A percentile compares a stretch with the other conserved stretches of the same genome.
These are phyloP conservation scores for Coniochaeta sp. DNA, from an alignment of 2,329 filamentous ascomycete species.

Conservation along the genomic window DNA sequence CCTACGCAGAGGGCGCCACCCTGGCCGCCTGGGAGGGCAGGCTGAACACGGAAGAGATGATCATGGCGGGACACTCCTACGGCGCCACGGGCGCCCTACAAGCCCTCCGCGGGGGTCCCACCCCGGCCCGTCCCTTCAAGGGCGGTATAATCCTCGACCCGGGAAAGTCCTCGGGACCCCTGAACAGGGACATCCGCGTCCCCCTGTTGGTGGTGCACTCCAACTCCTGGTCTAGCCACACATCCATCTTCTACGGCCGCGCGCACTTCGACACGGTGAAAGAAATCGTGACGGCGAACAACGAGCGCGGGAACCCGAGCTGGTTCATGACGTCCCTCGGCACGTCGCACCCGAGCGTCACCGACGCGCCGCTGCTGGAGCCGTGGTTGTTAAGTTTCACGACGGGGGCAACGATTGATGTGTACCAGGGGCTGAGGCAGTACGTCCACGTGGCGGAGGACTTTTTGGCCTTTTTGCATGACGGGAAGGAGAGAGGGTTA, in stretches of 20 bases:
- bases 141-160: conserved; percentile 59
- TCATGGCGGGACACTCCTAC: conserved; percentile 58
- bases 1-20: conserved; percentile 36
- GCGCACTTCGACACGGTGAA: conserved; percentile 59
- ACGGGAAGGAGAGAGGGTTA: conserved; percentile 36
- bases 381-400: conserved; percentile 54
- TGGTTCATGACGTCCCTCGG: conserved; percentile 51
- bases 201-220: conserved; percentile 58
- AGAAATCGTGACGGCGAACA: conserved; percentile 42
- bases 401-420: conserved; percentile 53
- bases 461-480: conserved; percentile 44
- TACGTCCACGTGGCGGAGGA: conserved; percentile 53
- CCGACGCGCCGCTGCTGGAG: conserved; percentile 59
- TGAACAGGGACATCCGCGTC: conserved; percentile 52
- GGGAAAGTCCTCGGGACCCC: conserved; percentile 54
- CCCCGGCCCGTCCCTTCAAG: conserved; percentile 35
- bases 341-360: conserved; percentile 56
- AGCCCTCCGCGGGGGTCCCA: conserved; percentile 43
- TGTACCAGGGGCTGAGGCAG: conserved; percentile 46
- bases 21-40: conserved; percentile 44
- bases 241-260: conserved; percentile 52
- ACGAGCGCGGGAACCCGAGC: conserved; percentile 32
- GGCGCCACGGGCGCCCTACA: conserved; percentile 59
- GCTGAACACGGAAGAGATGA: conserved; percentile 47
- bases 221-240: conserved; percentile 54